phyloP scores from a whole-genome alignment of 2,329 filamentous ascomycete species.

The Myriosclerotinia duriaeana region DNA sequence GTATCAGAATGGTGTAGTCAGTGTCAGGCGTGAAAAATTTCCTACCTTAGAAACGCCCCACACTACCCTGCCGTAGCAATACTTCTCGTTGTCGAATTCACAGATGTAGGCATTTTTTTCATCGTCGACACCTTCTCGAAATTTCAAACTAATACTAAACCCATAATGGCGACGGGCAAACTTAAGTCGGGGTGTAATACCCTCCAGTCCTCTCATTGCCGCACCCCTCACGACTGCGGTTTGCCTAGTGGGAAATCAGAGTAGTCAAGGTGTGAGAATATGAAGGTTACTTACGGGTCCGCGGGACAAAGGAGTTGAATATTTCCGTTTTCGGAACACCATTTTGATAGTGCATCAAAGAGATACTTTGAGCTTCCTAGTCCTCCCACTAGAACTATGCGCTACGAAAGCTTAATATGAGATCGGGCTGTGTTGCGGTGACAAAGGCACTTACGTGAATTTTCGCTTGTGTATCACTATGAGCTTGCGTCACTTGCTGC shows the following conservation, averaged over 20 bases:
- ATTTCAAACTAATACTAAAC: not conserved
- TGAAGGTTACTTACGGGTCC: slow-evolving; percentile 23
- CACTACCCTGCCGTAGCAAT: slow-evolving; percentile 10
- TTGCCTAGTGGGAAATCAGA: slow-evolving; percentile 27
- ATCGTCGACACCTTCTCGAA: slow-evolving; percentile 25
- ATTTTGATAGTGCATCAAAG: slow-evolving; percentile 24
- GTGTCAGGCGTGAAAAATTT: too few relatives aligned
- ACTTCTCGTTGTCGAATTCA: slow-evolving; percentile 7
- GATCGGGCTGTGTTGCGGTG: too few relatives aligned
- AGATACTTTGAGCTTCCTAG: slow-evolving; percentile 31
- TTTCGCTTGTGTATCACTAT: slow-evolving; percentile 18
- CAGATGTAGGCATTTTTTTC: slow-evolving; percentile 16
- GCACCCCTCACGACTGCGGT: slow-evolving; percentile 30
- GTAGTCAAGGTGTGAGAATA: not conserved
- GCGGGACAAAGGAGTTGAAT: slow-evolving; percentile 29
- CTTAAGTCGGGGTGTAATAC: slow-evolving; percentile 25
- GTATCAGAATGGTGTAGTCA: not conserved
- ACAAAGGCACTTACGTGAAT: slow-evolving; percentile 28
- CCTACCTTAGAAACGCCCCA: slow-evolving; percentile 30
- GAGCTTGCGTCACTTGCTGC: slow-evolving; percentile 28
- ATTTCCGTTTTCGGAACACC: slow-evolving; percentile 29
- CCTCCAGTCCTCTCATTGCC: slow-evolving; percentile 25
- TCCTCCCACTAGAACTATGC: slow-evolving; percentile 30
- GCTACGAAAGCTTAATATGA: slow-evolving; percentile 15
- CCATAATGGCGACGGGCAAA: slow-evolving; percentile 28